Conservation (phyloP, 805 yeast species). For the Jamesozyma piceae region DNA sequence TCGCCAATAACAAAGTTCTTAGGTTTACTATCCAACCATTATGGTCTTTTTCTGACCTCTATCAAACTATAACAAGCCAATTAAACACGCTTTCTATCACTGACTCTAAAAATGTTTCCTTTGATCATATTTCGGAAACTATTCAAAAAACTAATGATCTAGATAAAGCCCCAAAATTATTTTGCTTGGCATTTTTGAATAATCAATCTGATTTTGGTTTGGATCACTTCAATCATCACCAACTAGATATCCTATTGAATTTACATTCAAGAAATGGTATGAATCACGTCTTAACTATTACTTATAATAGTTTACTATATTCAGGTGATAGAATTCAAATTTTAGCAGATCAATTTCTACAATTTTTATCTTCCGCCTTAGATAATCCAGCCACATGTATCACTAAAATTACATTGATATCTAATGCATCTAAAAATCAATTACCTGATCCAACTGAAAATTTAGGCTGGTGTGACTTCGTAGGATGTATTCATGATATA, state of each 20-base stretch:
- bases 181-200: constrained; percentile 38
- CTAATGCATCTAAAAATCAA: constrained; percentile 47
- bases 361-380: constrained; percentile 37
- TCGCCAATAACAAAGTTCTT: constrained; percentile 39
- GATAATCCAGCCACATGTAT: constrained; percentile 35
- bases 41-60: constrained; percentile 45
- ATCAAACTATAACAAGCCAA: constrained; percentile 33
- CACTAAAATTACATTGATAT: constrained; percentile 58
- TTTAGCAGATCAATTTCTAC: constrained; percentile 62
- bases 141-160: constrained; percentile 42
- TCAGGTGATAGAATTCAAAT: constrained; percentile 57
- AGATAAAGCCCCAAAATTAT: constrained; percentile 54
- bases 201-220: constrained; percentile 33
- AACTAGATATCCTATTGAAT: constrained; percentile 39
- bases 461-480: constrained; percentile 81
- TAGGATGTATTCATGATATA: constrained; percentile 96
- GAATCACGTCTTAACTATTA: constrained; percentile 13
- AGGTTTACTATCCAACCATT: constrained; percentile 52
- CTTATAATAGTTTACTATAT: constrained; percentile 70
- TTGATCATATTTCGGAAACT: constrained; percentile 46
- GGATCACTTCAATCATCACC: constrained; percentile 28
- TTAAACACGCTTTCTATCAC: constrained; percentile 21
- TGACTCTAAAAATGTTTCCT: constrained; percentile 31
- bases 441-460: constrained; percentile 85
- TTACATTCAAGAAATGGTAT: constrained; percentile 10